phyloP scores from a whole-genome alignment of 2,329 filamentous ascomycete species.

The Canariomyces notabilis region DNA sequence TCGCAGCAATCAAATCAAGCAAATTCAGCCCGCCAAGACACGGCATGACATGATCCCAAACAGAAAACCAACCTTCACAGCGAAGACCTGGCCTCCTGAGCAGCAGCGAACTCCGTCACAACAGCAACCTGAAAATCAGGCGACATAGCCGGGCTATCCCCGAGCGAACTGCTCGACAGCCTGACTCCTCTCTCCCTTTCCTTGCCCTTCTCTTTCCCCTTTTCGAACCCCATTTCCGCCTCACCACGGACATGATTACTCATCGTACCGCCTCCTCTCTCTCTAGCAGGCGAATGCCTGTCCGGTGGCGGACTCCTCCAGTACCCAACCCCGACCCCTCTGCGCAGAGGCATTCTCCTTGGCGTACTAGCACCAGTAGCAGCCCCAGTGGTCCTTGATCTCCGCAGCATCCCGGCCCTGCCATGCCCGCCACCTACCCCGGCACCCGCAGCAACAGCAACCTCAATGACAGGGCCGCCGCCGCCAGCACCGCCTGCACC shows the following conservation, averaged over 20 bases:
- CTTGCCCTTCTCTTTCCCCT: conserved; percentile 38
- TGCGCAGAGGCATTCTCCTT: conserved; percentile 1
- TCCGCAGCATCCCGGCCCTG: conserved; percentile 20
- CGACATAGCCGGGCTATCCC: conserved; percentile 5
- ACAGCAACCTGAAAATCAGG: conserved; percentile 6
- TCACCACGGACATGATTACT: no score
- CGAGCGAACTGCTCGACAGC: background rate
- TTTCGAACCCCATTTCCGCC: background rate
- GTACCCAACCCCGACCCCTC: background rate
- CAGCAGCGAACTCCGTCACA: no score
- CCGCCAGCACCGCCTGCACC: background rate
- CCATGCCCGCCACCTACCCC: conserved; percentile 20
- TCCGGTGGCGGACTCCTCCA: conserved; percentile 15
- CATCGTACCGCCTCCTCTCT: conserved; percentile 21
- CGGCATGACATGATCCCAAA: no score
- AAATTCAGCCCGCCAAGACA: no score
- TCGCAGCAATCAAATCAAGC: background rate
- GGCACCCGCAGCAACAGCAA: conserved; percentile 22
- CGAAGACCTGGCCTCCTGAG: no score
- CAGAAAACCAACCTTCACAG: conserved; percentile 1
- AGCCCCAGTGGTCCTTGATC: conserved; percentile 30
- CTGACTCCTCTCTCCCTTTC: conserved; percentile 39
- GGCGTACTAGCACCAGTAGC: no score
- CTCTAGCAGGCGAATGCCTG: no score
- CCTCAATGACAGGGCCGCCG: conserved; percentile 30